A percentile compares a stretch with the other conserved stretches of the same genome.
These are phyloP conservation scores for Trypanosoma conorhini DNA, from an alignment of 208 protist genomes.

Conservation along the genomic window DNA sequence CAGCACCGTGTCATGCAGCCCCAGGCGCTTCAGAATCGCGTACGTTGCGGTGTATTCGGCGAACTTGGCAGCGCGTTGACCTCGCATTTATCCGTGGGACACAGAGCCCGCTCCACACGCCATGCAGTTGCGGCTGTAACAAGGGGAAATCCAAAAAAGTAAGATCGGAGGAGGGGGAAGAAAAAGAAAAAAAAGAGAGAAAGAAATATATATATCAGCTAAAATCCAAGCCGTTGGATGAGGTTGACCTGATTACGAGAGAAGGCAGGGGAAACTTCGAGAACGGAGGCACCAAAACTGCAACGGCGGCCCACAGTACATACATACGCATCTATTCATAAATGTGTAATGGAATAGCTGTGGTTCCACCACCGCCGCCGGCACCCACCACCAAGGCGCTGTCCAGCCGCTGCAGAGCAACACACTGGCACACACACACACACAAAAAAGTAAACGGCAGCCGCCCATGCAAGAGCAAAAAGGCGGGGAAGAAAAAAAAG, in stretches of 20 bases:
- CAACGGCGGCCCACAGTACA: not conserved
- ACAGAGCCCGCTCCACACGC: not conserved
- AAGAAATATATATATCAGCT: not conserved
- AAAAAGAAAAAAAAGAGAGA: not conserved
- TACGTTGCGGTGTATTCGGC: constrained; percentile 88
- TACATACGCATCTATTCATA: not conserved
- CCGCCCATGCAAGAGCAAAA: not conserved
- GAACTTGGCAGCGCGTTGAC: constrained; percentile 65
- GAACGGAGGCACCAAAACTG: not conserved
- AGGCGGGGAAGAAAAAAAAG: constrained; percentile 1
- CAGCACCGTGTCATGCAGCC: constrained; percentile 74
- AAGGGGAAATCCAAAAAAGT: not conserved
- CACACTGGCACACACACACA: not conserved
- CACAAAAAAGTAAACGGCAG: not conserved
- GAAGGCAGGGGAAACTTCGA: not conserved
- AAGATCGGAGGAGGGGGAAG: not conserved
- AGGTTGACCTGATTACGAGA: too few relatives aligned
- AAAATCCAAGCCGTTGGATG: not conserved
- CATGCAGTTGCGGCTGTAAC: not conserved
- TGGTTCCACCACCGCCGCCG: not conserved
- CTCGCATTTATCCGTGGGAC: constrained; percentile 33
- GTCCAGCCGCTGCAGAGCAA: not conserved
- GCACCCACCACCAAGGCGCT: not conserved
- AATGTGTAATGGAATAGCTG: not conserved
- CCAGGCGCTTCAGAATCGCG: constrained; percentile 77